These are phyloP conservation scores for Kwoniella sp. DNA, from an alignment of 768 basidiomycete genomes.

Conservation along the genomic window DNA sequence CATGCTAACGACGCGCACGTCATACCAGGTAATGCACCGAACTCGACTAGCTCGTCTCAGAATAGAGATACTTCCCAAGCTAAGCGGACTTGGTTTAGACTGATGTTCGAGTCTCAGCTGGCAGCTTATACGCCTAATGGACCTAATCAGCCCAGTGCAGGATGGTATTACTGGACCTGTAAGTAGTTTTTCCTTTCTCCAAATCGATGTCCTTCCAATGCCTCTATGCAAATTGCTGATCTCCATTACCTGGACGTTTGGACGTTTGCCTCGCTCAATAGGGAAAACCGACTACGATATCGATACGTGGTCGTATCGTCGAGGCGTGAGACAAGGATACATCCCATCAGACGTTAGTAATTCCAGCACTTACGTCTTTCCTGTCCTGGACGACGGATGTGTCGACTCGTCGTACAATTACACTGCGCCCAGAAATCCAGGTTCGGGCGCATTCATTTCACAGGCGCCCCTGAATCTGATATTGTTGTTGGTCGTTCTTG, in stretches of 20 bases:
- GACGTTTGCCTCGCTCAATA: not conserved
- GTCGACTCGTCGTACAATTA: conserved; percentile 48
- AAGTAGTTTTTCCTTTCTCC: conserved; percentile 22
- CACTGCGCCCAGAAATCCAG: conserved; percentile 41
- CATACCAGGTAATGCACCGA: conserved; percentile 32
- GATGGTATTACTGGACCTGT: conserved; percentile 56
- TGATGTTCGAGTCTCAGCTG: conserved; percentile 53
- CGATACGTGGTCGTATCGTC: conserved; percentile 51
- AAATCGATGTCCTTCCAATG: no score
- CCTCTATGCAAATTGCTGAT: no score
- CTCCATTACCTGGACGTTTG: no score
- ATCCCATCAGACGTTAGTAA: conserved; percentile 52
- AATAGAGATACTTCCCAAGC: conserved; percentile 30
- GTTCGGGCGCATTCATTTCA: conserved; percentile 5
- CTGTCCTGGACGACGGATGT: conserved; percentile 47
- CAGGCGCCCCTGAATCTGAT: not conserved
- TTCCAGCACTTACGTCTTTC: conserved; percentile 42
- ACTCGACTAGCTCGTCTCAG: conserved; percentile 28
- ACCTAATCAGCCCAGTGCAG: conserved; percentile 34
- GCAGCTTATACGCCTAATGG: conserved; percentile 47
- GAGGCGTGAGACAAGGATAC: conserved; percentile 44
- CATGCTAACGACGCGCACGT: no score
- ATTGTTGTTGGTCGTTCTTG: not conserved
- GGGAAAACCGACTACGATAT: conserved; percentile 52
- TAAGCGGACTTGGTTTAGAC: conserved; percentile 52